Percentiles rank a stretch among this genome's conserved stretches.
Evolutionary conservation across 1,139 yeast genomes (phyloP).

Genomic region (Nadsonia commutata): DNA sequence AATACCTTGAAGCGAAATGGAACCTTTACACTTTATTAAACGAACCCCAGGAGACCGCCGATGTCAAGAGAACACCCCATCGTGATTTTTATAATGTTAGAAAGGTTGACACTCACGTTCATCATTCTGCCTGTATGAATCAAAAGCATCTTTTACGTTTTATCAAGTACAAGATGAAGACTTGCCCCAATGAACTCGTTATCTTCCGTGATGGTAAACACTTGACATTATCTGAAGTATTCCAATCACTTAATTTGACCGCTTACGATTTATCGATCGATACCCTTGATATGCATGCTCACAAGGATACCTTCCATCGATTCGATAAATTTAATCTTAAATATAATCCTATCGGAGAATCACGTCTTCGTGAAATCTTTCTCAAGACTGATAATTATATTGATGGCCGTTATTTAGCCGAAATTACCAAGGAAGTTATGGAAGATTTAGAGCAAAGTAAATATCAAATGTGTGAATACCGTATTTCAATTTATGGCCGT

Average conservation of each 20-base stretch:
- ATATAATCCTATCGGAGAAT: slow-evolving; percentile 96
- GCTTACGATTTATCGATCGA: slow-evolving; percentile 94
- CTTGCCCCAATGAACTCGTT: slow-evolving; percentile 75
- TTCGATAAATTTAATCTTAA: slow-evolving; percentile 95
- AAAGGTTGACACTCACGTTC: slow-evolving; percentile 98
- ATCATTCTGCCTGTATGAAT: slow-evolving; percentile 98
- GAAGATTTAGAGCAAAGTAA: slow-evolving; percentile 85
- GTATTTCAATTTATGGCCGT: slow-evolving; percentile 90
- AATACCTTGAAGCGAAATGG: slow-evolving; percentile 94
- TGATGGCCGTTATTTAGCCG: slow-evolving; percentile 80
- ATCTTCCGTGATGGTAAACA: slow-evolving; percentile 86
- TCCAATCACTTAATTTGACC: slow-evolving; percentile 73
- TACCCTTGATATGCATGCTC: slow-evolving; percentile 98
- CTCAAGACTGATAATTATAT: slow-evolving; percentile 90
- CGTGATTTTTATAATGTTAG: slow-evolving; percentile 96
- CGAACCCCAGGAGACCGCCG: slow-evolving; percentile 85
- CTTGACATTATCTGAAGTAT: slow-evolving; percentile 76
- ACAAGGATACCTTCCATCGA: slow-evolving; percentile 92
- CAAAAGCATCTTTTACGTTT: slow-evolving; percentile 91
- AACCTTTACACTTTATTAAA: slow-evolving; percentile 73
- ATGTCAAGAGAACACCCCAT: slow-evolving; percentile 74
- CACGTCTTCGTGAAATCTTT: slow-evolving; percentile 88
- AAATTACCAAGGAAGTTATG: slow-evolving; percentile 82
- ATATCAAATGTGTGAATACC: slow-evolving; percentile 92
- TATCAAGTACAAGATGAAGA: slow-evolving; percentile 77